phyloP scores from a whole-genome alignment of 192 early-diverging fungal genomes.

The Coemansia sp. region DNA sequence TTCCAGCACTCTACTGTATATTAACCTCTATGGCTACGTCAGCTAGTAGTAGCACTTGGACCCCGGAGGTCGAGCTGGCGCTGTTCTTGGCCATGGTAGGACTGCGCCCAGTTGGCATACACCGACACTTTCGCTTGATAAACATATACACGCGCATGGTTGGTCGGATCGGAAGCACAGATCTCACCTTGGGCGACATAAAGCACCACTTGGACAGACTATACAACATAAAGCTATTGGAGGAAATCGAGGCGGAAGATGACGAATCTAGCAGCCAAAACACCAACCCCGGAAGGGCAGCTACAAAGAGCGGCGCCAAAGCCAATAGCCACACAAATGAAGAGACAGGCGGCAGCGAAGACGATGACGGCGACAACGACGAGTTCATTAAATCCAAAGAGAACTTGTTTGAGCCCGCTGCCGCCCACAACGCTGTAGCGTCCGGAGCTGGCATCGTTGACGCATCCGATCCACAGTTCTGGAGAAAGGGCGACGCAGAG shows the following conservation, averaged over 20 bases:
- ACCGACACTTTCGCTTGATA: slow-evolving; percentile 46
- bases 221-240: slow-evolving; percentile 37
- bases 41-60: slow-evolving; percentile 14
- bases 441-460: slow-evolving; percentile 20
- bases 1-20: background rate
- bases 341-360: background rate
- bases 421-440: background rate
- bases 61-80: slow-evolving; percentile 41
- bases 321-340: background rate
- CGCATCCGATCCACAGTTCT: slow-evolving; percentile 45
- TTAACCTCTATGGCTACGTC: background rate
- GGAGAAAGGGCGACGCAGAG: slow-evolving; percentile 32
- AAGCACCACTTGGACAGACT: slow-evolving; percentile 25
- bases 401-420: background rate
- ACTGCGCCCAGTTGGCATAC: slow-evolving; percentile 47
- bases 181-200: slow-evolving; percentile 27
- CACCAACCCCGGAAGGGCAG: background rate
- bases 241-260: slow-evolving; percentile 40
- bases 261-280: slow-evolving; percentile 9
- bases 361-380: background rate
- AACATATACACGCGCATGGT: slow-evolving; percentile 50
- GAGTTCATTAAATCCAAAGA: background rate
- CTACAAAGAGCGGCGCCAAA: background rate
- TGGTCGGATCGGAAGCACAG: slow-evolving; percentile 17
- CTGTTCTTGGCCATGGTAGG: slow-evolving; percentile 49